Evolutionary conservation across 2,329 filamentous ascomycete species (phyloP).

Genomic region (Neoascochyta sp.): DNA sequence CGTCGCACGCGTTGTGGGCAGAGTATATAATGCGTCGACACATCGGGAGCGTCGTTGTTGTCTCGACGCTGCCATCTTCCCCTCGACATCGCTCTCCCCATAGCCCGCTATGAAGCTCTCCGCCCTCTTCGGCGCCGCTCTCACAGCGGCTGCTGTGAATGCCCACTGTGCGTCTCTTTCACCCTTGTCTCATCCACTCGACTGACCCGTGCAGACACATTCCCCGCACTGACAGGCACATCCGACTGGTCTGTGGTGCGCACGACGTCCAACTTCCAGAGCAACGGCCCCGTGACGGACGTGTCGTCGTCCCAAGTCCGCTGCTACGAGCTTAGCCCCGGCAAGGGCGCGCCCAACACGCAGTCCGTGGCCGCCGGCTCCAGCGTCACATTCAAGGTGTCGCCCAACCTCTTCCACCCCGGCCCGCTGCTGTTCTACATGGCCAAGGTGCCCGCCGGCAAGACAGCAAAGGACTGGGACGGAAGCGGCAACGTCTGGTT

Average conservation of each 20-base stretch:
- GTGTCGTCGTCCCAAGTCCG: slow-evolving; percentile 30
- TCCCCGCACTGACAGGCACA: slow-evolving; percentile 22
- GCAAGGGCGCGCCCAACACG: slow-evolving; percentile 13
- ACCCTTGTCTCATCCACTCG: neutral
- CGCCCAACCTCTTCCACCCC: slow-evolving; percentile 31
- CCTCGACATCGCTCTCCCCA: slow-evolving; percentile 4
- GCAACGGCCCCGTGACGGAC: slow-evolving; percentile 29
- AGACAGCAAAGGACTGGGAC: slow-evolving; percentile 28
- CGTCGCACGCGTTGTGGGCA: no score
- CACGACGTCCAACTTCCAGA: slow-evolving; percentile 30
- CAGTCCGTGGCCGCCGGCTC: slow-evolving; percentile 28
- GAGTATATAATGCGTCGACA: no score
- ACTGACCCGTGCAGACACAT: slow-evolving; percentile 17
- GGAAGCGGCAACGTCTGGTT: slow-evolving; percentile 37
- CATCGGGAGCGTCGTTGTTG: no score
- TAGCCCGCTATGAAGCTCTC: neutral
- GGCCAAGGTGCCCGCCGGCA: slow-evolving; percentile 33
- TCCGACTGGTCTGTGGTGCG: slow-evolving; percentile 32
- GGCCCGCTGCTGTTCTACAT: slow-evolving; percentile 40
- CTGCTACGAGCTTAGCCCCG: slow-evolving; percentile 31
- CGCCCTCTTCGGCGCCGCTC: neutral
- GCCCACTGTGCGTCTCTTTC: slow-evolving; percentile 16
- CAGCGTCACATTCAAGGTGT: slow-evolving; percentile 32
- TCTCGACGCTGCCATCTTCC: neutral
- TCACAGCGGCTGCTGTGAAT: neutral